Evolutionary conservation across 2,329 filamentous ascomycete genomes (phyloP).

Genomic region (Diaporthe humulicola): DNA sequence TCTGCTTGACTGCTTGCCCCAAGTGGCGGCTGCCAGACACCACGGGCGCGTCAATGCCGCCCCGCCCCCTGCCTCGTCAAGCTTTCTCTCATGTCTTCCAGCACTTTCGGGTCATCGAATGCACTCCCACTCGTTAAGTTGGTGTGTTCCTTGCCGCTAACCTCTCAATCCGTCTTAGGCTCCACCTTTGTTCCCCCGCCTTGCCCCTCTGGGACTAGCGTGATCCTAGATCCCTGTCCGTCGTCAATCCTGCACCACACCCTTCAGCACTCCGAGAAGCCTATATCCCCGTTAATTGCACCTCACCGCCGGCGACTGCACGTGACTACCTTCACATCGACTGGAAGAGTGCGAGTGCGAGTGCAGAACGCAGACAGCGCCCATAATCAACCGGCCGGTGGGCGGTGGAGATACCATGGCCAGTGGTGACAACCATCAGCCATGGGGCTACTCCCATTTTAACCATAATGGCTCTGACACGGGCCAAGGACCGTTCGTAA

Average conservation of each 20-base stretch:
- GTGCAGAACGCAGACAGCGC: not conserved
- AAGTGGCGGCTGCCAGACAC: slow-evolving; percentile 2
- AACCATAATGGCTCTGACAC: slow-evolving; percentile 34
- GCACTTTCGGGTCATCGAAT: slow-evolving; percentile 24
- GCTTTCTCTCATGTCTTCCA: slow-evolving; percentile 19
- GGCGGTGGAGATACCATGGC: slow-evolving; percentile 17
- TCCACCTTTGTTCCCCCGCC: not conserved
- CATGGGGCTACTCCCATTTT: slow-evolving; percentile 38
- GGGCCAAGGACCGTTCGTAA: slow-evolving; percentile 35
- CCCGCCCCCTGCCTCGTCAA: slow-evolving; percentile 1
- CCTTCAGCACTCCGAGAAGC: not conserved
- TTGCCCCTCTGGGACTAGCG: slow-evolving; percentile 30
- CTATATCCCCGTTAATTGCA: slow-evolving; percentile 30
- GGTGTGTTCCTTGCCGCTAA: slow-evolving; percentile 34
- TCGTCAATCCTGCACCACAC: not conserved
- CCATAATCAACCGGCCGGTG: not conserved
- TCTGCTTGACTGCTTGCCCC: slow-evolving; percentile 12
- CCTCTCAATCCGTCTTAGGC: slow-evolving; percentile 33
- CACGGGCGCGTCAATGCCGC: not conserved
- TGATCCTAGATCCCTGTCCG: not conserved
- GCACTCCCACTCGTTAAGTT: slow-evolving; percentile 1
- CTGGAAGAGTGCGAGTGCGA: not conserved
- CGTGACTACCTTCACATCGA: slow-evolving; percentile 23
- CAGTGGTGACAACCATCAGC: slow-evolving; percentile 39
- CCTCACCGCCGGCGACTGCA: not conserved